Percentiles rank a stretch among this genome's conserved stretches.
Evolutionary conservation across 257 asterid species (phyloP).

Genomic region (Parsonsia alboflavescens): DNA sequence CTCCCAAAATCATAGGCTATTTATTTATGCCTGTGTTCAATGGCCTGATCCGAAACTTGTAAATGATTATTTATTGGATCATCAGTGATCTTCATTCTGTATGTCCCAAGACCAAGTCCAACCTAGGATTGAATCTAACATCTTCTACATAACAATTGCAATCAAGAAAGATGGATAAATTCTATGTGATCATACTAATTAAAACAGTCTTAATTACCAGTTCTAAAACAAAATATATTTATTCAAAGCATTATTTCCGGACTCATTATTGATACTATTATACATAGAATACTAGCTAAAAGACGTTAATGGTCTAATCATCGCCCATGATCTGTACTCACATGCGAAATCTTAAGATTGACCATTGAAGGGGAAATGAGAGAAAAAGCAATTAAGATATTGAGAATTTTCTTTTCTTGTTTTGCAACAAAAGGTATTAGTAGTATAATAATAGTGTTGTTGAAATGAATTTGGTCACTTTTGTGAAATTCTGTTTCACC

Average conservation of each 20-base stretch:
- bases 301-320: conserved; percentile 4
- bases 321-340: conserved; percentile 21
- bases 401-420: conserved; percentile 9
- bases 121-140: too few relatives aligned
- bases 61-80: too few relatives aligned
- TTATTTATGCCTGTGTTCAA: too few relatives aligned
- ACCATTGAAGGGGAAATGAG: conserved; percentile 5
- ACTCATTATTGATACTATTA: not conserved
- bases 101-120: too few relatives aligned
- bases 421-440: conserved; percentile 23
- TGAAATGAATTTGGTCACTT: conserved; percentile 37
- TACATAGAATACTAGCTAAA: not conserved
- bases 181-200: too few relatives aligned
- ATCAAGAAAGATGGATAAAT: too few relatives aligned
- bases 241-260: not conserved
- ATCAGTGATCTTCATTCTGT: too few relatives aligned
- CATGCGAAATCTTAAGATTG: conserved; percentile 34
- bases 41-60: too few relatives aligned
- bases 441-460: conserved; percentile 30
- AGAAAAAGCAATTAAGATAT: not conserved
- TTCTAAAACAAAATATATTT: too few relatives aligned
- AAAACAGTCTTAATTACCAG: too few relatives aligned
- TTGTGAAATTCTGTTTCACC: conserved; percentile 18
- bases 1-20: not conserved
- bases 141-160: too few relatives aligned